Conservation (phyloP, 2,329 filamentous ascomycete species). For the Elsinoe australis region DNA sequence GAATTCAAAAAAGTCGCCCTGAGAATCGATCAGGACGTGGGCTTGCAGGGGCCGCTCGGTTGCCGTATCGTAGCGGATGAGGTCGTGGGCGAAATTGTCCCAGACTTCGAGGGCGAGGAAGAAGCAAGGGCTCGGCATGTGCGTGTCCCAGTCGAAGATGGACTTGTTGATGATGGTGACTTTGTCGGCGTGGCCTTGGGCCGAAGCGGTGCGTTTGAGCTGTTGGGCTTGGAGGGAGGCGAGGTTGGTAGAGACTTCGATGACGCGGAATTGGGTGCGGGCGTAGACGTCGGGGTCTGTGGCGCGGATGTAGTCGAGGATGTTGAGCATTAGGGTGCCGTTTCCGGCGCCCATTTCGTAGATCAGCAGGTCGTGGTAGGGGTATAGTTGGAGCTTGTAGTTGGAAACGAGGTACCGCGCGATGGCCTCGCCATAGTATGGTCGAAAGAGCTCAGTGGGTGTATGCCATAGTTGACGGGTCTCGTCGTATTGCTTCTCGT, state of each 20-base stretch:
- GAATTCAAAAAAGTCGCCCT: slow-evolving; percentile 92
- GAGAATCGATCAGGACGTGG: slow-evolving; percentile 72
- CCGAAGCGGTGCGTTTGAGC: slow-evolving; percentile 57
- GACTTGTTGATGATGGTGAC: slow-evolving; percentile 93
- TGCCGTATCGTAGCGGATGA: slow-evolving; percentile 76
- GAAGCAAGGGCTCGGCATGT: slow-evolving; percentile 89
- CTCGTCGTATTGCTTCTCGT: slow-evolving; percentile 61
- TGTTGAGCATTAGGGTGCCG: slow-evolving; percentile 95
- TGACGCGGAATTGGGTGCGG: slow-evolving; percentile 87
- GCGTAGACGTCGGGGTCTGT: slow-evolving; percentile 87
- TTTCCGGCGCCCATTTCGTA: slow-evolving; percentile 99
- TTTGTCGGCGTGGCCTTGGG: slow-evolving; percentile 69
- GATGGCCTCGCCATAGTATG: slow-evolving; percentile 94
- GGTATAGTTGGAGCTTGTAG: slow-evolving; percentile 88
- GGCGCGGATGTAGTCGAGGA: slow-evolving; percentile 90
- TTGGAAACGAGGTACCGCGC: slow-evolving; percentile 94
- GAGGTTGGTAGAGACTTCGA: slow-evolving; percentile 82
- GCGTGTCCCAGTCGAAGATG: slow-evolving; percentile 86
- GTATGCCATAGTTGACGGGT: slow-evolving; percentile 96
- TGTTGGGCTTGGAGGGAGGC: slow-evolving; percentile 69
- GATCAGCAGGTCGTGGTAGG: slow-evolving; percentile 93
- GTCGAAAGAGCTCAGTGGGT: slow-evolving; percentile 91
- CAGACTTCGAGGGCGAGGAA: slow-evolving; percentile 97
- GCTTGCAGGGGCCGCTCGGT: slow-evolving; percentile 82
- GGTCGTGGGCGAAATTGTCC: slow-evolving; percentile 96